Evolutionary conservation across 768 basidiomycete species (phyloP).

Genomic region (Collybia sp.): DNA sequence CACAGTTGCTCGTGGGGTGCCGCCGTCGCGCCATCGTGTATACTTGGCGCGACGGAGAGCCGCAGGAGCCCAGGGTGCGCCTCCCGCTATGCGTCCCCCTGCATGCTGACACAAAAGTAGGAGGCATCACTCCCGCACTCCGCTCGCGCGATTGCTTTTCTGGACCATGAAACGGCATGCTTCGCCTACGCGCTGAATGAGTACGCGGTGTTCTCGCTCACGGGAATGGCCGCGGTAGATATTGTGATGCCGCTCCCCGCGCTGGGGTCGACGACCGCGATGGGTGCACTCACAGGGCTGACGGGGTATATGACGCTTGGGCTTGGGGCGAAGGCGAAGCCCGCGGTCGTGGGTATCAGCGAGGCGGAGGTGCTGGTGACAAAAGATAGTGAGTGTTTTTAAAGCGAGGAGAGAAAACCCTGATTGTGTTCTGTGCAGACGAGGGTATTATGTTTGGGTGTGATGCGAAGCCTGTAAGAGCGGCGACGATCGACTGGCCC

Average conservation of each 20-base stretch:
- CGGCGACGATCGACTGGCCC: constrained; percentile 62
- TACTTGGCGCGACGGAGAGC: constrained; percentile 81
- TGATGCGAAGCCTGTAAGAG: constrained; percentile 50
- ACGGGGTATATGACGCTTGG: constrained; percentile 86
- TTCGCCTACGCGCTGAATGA: constrained; percentile 81
- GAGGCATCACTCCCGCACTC: constrained; percentile 86
- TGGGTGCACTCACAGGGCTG: constrained; percentile 74
- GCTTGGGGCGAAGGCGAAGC: constrained; percentile 69
- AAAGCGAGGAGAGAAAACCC: neutral
- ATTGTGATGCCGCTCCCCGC: constrained; percentile 45
- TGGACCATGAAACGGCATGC: constrained; percentile 54
- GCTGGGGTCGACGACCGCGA: constrained; percentile 43
- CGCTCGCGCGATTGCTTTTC: constrained; percentile 78
- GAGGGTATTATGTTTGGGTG: constrained; percentile 62
- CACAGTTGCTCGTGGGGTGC: constrained; percentile 81
- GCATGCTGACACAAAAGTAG: constrained; percentile 29
- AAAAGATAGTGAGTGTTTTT: constrained; percentile 64
- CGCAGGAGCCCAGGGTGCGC: constrained; percentile 64
- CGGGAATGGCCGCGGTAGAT: constrained; percentile 52
- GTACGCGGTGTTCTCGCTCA: constrained; percentile 68
- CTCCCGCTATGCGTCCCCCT: constrained; percentile 1
- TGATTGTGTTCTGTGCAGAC: constrained; percentile 33
- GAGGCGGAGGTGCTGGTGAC: constrained; percentile 66
- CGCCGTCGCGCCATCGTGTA: constrained; percentile 81
- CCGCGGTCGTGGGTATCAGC: constrained; percentile 48